Percentiles rank a stretch among this genome's conserved stretches.
phyloP scores from a whole-genome alignment of 2,329 filamentous ascomycete genomes.

The Apiospora aurea region DNA sequence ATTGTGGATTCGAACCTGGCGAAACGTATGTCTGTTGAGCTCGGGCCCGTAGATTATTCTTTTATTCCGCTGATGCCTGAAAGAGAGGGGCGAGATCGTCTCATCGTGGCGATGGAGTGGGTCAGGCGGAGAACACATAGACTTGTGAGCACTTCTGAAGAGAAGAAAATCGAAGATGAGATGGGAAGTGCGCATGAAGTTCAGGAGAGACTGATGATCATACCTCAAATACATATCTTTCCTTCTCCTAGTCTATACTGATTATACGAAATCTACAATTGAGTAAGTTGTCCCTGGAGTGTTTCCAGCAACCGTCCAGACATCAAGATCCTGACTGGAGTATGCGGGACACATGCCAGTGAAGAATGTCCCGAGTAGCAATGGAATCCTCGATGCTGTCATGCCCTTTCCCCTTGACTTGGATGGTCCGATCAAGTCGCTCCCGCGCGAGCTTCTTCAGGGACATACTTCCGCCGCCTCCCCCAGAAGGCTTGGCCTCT shows the following conservation, averaged over 20 bases:
- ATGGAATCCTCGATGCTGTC: slow-evolving; percentile 8
- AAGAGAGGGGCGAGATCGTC: background rate
- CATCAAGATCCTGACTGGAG: background rate
- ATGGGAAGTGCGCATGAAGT: no score
- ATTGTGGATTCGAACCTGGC: background rate
- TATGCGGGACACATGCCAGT: background rate
- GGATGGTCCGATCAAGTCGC: background rate
- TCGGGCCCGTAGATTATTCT: background rate
- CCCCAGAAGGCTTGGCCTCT: background rate
- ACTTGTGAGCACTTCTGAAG: no score
- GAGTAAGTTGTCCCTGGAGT: background rate
- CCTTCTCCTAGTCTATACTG: background rate
- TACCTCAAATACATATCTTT: background rate
- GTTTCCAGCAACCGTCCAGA: background rate
- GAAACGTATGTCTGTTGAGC: background rate
- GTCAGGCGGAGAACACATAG: no score
- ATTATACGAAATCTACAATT: background rate
- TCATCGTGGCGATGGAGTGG: background rate
- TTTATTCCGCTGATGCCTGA: background rate
- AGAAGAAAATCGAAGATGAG: no score
- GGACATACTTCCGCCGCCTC: background rate
- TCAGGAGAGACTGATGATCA: background rate
- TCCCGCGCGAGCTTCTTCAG: background rate
- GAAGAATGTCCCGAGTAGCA: background rate
- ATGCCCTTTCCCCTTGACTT: background rate